Conservation (phyloP, 495 filamentous ascomycete genomes). For the Penicillium longicatenatum region DNA sequence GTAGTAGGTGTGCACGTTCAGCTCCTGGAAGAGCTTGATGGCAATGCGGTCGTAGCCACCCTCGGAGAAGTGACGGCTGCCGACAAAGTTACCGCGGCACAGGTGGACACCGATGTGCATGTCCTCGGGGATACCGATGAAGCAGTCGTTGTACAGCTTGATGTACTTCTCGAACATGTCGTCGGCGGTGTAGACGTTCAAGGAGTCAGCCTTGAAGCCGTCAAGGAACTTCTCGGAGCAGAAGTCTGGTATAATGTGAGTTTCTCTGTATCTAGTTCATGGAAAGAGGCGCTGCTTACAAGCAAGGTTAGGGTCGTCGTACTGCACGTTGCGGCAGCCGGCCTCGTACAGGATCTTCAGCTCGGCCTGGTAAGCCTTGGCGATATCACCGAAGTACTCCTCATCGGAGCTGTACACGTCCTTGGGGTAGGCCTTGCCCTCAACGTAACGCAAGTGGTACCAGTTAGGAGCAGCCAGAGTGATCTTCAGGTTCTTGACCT, state of each 20-base stretch:
- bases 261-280: not conserved
- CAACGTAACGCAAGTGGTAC: conserved; percentile 74
- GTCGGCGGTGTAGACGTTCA: conserved; percentile 60
- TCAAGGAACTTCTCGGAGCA: conserved; percentile 74
- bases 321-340: conserved; percentile 70
- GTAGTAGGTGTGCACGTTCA: conserved; percentile 79
- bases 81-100: conserved; percentile 81
- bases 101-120: conserved; percentile 77
- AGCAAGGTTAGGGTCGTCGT: conserved; percentile 75
- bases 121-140: conserved; percentile 63
- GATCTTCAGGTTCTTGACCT: conserved; percentile 68
- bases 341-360: conserved; percentile 68
- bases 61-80: conserved; percentile 75
- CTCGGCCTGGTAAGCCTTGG: conserved; percentile 69
- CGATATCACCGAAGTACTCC: conserved; percentile 75
- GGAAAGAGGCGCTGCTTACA: conserved; percentile 49
- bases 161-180: conserved; percentile 75
- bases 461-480: conserved; percentile 73
- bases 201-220: conserved; percentile 61
- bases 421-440: conserved; percentile 66
- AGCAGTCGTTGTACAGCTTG: conserved; percentile 72
- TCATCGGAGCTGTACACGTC: conserved; percentile 65
- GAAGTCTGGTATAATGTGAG: conserved; percentile 55
- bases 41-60: conserved; percentile 82
- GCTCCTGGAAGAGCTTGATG: conserved; percentile 72